Evolutionary conservation across 148 eudicot species (phyloP), one percentile per base, ranked within the genome.

Genomic region (Arctostaphylos glauca): DNA sequence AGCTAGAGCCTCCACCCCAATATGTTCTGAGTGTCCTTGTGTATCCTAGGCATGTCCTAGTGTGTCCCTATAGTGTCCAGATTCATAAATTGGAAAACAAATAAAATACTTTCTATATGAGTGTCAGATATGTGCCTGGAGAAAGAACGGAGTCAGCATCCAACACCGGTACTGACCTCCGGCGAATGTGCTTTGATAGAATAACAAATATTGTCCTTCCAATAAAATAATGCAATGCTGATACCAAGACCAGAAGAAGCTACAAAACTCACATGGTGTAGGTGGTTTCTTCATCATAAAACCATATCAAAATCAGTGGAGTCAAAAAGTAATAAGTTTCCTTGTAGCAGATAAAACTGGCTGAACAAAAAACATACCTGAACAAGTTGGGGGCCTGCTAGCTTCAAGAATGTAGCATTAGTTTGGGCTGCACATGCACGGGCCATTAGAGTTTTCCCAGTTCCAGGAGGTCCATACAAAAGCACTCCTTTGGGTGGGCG

Each of bases 341-440:
- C 38, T 48, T 3, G 66, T 1, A 81, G 38, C 59, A 46, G 21
- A n/a, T 54, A 78, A 75, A 43, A 76, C 10, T 56, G 15, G 64
- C 23, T 38, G 58, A 66, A 67, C 55, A 5, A 56, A 56, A 21
- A 68, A 74, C 56, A 56, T 79, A 95, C 98, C 98, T 96, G 99
- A 77, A 96, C 99, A 78, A 96, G 98, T 89, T 94, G 99, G 77
- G 99, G 99, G 41, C 99, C 99, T 25, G 99, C 99, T 77, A 96
- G 82, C 91, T 96, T 96, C 83, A 96, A 82, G 86, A 94, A 96
- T 83, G 99, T 94, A 86, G 99, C 98, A 90, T 96, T 96, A 68
- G 99, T 96, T 88, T 96, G 99, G 47, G 99, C 99, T 31, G 99
- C 99, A 90, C 99, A 96, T 66, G 99, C 99, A 84, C 98, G 93